Evolutionary conservation across 2,329 filamentous ascomycete species (phyloP).

Genomic region (Fusarium buharicum): DNA sequence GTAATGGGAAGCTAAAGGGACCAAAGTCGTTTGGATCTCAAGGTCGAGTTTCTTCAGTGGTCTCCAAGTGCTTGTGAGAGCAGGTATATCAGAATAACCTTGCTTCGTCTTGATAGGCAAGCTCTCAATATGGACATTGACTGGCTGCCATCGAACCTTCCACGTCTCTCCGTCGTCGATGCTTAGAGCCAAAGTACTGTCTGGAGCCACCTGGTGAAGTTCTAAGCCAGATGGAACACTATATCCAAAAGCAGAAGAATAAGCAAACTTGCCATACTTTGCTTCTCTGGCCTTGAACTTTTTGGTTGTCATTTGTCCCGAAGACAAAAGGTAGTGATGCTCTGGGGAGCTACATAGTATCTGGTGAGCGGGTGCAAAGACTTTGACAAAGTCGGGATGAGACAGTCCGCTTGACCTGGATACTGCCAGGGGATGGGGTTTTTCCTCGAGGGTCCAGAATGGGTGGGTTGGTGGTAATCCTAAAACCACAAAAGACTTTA

Average conservation of each 20-base stretch:
- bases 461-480: constrained; percentile 49
- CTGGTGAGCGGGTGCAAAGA: constrained; percentile 51
- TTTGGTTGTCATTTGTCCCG: constrained; percentile 52
- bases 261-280: constrained; percentile 60
- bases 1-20: constrained; percentile 45
- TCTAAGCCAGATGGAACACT: constrained; percentile 53
- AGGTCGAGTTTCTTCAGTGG: constrained; percentile 37
- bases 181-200: constrained; percentile 46
- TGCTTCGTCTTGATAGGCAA: neutral
- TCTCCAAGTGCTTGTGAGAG: constrained; percentile 8
- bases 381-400: neutral
- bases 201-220: constrained; percentile 49
- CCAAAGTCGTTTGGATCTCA: constrained; percentile 42
- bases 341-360: constrained; percentile 54
- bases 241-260: constrained; percentile 60
- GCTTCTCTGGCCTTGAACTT: constrained; percentile 54
- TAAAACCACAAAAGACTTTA: constrained; percentile 60
- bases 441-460: constrained; percentile 59
- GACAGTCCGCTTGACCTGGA: neutral
- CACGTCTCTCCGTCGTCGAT: constrained; percentile 46
- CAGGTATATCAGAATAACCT: neutral
- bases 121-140: neutral
- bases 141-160: constrained; percentile 45
- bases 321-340: constrained; percentile 57
- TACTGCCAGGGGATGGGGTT: constrained; percentile 32